Conservation (phyloP, 192 early-diverging fungal species). For the Linnemannia exigua region DNA sequence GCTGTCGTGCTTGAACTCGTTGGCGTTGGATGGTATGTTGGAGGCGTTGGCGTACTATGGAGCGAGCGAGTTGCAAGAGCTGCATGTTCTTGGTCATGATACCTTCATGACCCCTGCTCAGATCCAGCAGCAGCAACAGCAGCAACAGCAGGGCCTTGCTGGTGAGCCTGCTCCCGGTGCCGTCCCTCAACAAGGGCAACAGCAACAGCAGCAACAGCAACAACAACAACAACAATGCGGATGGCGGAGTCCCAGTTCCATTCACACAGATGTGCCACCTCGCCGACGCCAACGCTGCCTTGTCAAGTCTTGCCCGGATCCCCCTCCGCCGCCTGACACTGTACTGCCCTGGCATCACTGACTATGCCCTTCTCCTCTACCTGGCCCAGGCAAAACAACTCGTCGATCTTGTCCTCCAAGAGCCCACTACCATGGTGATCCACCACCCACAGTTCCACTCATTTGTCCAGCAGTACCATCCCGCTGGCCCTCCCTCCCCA, state of each 20-base stretch:
- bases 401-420: slow-evolving; percentile 43
- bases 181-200: not conserved
- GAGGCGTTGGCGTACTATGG: slow-evolving; percentile 14
- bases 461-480: slow-evolving; percentile 31
- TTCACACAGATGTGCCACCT: slow-evolving; percentile 48
- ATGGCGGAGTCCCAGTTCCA: slow-evolving; percentile 10
- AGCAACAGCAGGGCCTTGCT: slow-evolving; percentile 10
- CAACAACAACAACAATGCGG: not conserved
- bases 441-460: slow-evolving; percentile 40
- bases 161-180: not conserved
- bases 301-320: slow-evolving; percentile 30
- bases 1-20: slow-evolving; percentile 32
- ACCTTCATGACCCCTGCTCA: slow-evolving; percentile 10
- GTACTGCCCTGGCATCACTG: slow-evolving; percentile 55
- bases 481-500: not conserved
- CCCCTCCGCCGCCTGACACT: slow-evolving; percentile 38
- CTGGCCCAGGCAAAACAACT: slow-evolving; percentile 15
- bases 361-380: slow-evolving; percentile 41
- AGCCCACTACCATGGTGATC: slow-evolving; percentile 38
- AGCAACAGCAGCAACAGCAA: slow-evolving; percentile 2
- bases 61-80: slow-evolving; percentile 26
- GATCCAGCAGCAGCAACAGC: slow-evolving; percentile 7
- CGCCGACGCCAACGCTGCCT: slow-evolving; percentile 16
- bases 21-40: slow-evolving; percentile 40
- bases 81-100: slow-evolving; percentile 52